A percentile compares a stretch with the other conserved stretches of the same genome.
phyloP scores from a whole-genome alignment of 2,329 filamentous ascomycete genomes.

The Alternaria postmessia region DNA sequence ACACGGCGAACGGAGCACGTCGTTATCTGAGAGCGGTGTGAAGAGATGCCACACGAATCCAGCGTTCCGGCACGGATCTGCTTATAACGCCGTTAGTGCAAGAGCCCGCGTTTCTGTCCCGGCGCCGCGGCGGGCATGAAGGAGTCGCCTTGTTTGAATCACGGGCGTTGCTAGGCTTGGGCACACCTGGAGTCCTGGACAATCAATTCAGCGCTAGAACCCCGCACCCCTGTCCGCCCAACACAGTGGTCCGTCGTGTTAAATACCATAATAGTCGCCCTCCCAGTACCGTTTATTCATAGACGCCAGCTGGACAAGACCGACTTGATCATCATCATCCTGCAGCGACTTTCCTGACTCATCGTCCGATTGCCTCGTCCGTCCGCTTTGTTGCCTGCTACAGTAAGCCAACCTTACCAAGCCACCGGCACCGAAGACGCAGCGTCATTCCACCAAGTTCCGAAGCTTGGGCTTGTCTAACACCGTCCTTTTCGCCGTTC shows the following conservation, averaged over 20 bases:
- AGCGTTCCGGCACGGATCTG: constrained; percentile 39
- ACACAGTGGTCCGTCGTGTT: constrained; percentile 33
- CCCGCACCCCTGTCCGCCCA: constrained; percentile 40
- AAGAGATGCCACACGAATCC: constrained; percentile 26
- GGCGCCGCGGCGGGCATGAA: constrained; percentile 40
- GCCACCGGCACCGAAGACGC: constrained; percentile 24
- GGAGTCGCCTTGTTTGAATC: constrained; percentile 28
- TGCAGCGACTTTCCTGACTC: constrained; percentile 19
- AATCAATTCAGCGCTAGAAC: constrained; percentile 33
- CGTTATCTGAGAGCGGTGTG: constrained; percentile 34
- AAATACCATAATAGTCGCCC: constrained; percentile 35
- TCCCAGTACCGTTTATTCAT: constrained; percentile 19
- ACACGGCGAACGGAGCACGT: constrained; percentile 11
- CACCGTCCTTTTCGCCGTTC: constrained; percentile 16
- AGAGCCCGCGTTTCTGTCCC: constrained; percentile 43
- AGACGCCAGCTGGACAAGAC: constrained; percentile 31
- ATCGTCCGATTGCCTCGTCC: constrained; percentile 9
- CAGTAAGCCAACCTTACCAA: constrained; percentile 31
- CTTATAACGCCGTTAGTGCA: constrained; percentile 39
- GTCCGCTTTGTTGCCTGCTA: constrained; percentile 7
- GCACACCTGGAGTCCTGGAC: constrained; percentile 17
- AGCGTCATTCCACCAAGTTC: constrained; percentile 29
- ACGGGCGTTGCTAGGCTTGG: constrained; percentile 20
- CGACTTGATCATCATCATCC: constrained; percentile 30
- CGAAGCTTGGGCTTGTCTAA: constrained; percentile 21